Evolutionary conservation across 768 basidiomycete species (phyloP), one percentile per base, ranked within the genome.

Genomic region (Stropharia rugosoannulata): DNA sequence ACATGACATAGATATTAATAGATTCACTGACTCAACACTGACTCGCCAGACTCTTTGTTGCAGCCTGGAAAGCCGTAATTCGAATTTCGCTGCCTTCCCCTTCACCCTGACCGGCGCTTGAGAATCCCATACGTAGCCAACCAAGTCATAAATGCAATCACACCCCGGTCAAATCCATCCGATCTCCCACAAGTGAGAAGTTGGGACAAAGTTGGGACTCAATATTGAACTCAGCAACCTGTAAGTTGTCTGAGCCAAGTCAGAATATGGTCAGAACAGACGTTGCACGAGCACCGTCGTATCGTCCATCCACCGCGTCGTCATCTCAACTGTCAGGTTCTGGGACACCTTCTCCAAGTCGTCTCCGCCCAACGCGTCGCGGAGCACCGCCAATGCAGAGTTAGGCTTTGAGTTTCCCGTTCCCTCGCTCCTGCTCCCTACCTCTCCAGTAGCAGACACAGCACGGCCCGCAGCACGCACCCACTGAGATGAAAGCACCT

Each of bases 291-390:
- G 42, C 15, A 83, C 70, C 0, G 82, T 84, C 2, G 79, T 82
- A 63, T 85, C 83, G 61, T 85, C 83, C 76, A 84, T 81, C 82
- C 82, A 84, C 47, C 72, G 64, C 36, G 62, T 67, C 22, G 61
- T 59, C 67, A 75, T 75, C 65, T 84, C 80, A 27, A 80, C 75
- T 4, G 80, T 81, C 50, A 84, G 63, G 66, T 73, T 68, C 50
- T 73, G 67, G 19, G 79, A 80, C 12, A 78, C 72, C 39, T 68
- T 68, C 38, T 77, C 73, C 36, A 51, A 49, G 50, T 79, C 75
- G 9, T 71, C 66, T 6, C 75, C 78, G 1, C 80, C 80, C 41
- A 84, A 62, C 0, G 70, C 80, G 37, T 77, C 71, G 2, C 78
- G 70, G 15, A 84, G 62, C 16, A 83, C 66, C 29, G 60, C 64